Evolutionary conservation across 1,284 basidiomycete genomes (phyloP), one percentile per base, ranked within the genome.

Genomic region (Vanrija sp.): DNA sequence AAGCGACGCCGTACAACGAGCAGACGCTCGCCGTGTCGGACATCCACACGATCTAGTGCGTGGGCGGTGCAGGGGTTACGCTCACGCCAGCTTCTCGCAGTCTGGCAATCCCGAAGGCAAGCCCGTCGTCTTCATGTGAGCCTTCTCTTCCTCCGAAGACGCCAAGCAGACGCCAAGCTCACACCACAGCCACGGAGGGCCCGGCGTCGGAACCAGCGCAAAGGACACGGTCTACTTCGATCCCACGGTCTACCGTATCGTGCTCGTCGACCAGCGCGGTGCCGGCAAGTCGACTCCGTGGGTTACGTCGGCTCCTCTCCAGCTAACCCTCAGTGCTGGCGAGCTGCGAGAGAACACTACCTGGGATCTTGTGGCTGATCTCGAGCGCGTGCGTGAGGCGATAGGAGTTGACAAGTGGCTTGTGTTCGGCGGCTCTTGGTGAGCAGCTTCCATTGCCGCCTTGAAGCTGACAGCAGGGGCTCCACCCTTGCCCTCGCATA

Each of bases 341-440:
- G 87, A 80, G 38, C 76, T 89, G 1, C 85, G 88, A 63, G 86
- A 92, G 60, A 97, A 97, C 75, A 96, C 91, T 3, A 97, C 93
- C 1, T 95, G 91, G 91, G 87, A 94, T 71, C 83, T 97, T 56
- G 91, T 98, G 18, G 86, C 83, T 59, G 94, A 97, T 69, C 86
- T 92, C 14, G 93, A 97, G 73, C 85, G 79, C 66, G 78, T 97
- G 25, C 82, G 93, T 50, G 80, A 85, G 65, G 82, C 87, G 59
- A 80, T 95, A 3, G 76, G 75, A 29, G 80, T 90, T 53, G 85
- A 89, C n/a, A 89, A 85, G 68, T 94, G 90, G 91, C 85, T 92
- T 54, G 88, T 94, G 26, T 95, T 94, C 70, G 91, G 92, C 42
- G 91, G 91, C 8, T 90, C 87, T 29, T 93, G 91, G 91, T 88